Conservation (phyloP, 495 filamentous ascomycete species). For the Talaromyces thailandensis region DNA sequence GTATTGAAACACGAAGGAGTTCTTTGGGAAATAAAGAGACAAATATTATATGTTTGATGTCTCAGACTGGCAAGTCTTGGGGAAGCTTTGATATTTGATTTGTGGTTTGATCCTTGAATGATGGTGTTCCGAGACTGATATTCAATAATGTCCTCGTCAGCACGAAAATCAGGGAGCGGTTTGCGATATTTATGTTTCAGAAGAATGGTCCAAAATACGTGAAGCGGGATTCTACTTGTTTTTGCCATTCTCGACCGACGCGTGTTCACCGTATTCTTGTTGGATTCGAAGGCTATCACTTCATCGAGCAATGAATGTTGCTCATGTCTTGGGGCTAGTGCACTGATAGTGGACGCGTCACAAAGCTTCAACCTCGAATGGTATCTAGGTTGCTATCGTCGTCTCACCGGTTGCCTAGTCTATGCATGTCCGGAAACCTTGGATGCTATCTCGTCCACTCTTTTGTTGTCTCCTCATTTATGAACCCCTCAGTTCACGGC, state of each 20-base stretch:
- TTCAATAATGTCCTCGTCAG: slow-evolving; percentile 18
- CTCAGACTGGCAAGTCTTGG: neutral
- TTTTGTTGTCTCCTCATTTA: slow-evolving; percentile 8
- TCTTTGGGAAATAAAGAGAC: neutral
- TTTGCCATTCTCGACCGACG: slow-evolving; percentile 1
- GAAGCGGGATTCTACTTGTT: neutral
- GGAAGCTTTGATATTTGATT: slow-evolving; percentile 9
- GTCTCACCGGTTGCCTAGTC: slow-evolving; percentile 5
- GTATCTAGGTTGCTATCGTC: slow-evolving; percentile 3
- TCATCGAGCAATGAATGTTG: slow-evolving; percentile 3
- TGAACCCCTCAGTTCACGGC: slow-evolving; percentile 34
- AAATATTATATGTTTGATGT: neutral
- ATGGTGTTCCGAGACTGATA: slow-evolving; percentile 26
- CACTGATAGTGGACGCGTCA: slow-evolving; percentile 6
- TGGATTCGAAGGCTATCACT: neutral
- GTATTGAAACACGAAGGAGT: neutral
- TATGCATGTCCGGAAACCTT: slow-evolving; percentile 3
- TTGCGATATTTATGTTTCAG: slow-evolving; percentile 40
- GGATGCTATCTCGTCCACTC: slow-evolving; percentile 7
- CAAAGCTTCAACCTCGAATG: neutral
- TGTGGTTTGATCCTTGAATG: slow-evolving; percentile 19
- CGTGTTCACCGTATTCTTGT: neutral
- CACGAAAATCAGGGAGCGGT: slow-evolving; percentile 19
- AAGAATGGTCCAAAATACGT: slow-evolving; percentile 20
- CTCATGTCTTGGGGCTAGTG: slow-evolving; percentile 6